Evolutionary conservation across 2,329 filamentous ascomycete genomes (phyloP).

Genomic region (Colletotrichum tanaceti): DNA sequence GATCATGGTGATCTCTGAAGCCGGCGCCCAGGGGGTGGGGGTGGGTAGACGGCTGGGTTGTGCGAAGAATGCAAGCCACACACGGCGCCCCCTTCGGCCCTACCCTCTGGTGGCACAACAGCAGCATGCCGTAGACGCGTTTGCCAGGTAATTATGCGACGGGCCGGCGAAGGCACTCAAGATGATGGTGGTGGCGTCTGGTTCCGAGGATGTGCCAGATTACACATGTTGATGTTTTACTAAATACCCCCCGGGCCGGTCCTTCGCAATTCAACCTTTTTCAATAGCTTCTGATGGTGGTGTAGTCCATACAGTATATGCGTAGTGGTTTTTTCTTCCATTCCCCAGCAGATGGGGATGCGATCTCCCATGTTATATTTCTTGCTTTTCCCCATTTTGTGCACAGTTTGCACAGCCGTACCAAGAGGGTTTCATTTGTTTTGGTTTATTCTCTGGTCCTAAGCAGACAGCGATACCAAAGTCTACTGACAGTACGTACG

Average conservation of each 20-base stretch:
- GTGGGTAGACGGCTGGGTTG: background rate
- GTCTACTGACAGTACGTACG: constrained; percentile 10
- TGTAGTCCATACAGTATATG: background rate
- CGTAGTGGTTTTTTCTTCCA: background rate
- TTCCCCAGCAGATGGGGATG: constrained; percentile 4
- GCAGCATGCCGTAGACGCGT: background rate
- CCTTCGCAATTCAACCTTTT: constrained; percentile 15
- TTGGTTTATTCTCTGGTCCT: background rate
- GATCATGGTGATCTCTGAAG: constrained; percentile 5
- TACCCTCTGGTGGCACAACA: constrained; percentile 26
- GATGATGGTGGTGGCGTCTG: constrained; percentile 18
- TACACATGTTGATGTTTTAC: constrained; percentile 3
- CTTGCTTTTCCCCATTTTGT: constrained; percentile 4
- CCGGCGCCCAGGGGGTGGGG: background rate
- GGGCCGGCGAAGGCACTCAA: constrained; percentile 14
- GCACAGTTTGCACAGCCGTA: constrained; percentile 11
- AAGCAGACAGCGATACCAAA: background rate
- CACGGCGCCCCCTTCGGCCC: constrained; percentile 10
- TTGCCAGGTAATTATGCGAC: background rate
- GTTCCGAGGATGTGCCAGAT: constrained; percentile 1
- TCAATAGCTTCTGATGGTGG: background rate
- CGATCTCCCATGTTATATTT: background rate
- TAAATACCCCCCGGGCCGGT: constrained; percentile 1
- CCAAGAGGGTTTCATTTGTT: background rate
- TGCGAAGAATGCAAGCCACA: constrained; percentile 18